A percentile compares a stretch with the other conserved stretches of the same genome.
phyloP scores from a whole-genome alignment of 768 basidiomycete species.

The Macrolepiota dolichaula region DNA sequence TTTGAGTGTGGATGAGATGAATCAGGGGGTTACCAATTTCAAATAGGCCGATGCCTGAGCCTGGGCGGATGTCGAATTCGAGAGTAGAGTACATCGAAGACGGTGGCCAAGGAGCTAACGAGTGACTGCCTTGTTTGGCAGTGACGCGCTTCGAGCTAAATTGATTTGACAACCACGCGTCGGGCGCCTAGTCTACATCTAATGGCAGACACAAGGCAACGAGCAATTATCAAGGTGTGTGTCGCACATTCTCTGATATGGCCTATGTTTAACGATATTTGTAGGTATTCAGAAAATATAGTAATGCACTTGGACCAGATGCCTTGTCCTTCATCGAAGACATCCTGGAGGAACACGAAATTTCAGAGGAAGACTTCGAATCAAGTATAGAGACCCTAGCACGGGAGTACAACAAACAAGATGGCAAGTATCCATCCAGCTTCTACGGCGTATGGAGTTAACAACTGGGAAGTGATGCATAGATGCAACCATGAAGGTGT shows the following conservation, averaged over 20 bases:
- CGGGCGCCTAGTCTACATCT: constrained; percentile 2
- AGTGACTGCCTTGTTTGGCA: constrained; percentile 9
- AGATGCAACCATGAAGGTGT: constrained; percentile 86
- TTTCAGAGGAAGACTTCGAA: constrained; percentile 67
- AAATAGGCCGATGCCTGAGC: constrained; percentile 72
- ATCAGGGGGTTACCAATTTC: constrained; percentile 52
- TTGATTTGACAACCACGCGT: neutral
- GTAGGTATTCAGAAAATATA: constrained; percentile 88
- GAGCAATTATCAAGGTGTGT: constrained; percentile 45
- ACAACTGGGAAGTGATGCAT: neutral
- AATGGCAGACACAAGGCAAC: constrained; percentile 47
- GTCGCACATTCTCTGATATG: neutral
- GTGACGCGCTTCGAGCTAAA: neutral
- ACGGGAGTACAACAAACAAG: constrained; percentile 86
- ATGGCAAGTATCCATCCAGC: constrained; percentile 48
- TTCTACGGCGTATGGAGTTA: neutral
- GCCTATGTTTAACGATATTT: neutral
- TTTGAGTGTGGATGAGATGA: neutral
- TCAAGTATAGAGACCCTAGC: constrained; percentile 76
- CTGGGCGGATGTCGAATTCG: constrained; percentile 75
- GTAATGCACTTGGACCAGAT: constrained; percentile 82
- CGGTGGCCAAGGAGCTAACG: neutral
- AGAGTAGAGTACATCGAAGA: constrained; percentile 61
- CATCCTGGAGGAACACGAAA: constrained; percentile 68
- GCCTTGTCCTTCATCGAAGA: constrained; percentile 68